These are phyloP conservation scores for Vickermania ingenoplastis DNA, from an alignment of 208 protist species.

Conservation along the genomic window DNA sequence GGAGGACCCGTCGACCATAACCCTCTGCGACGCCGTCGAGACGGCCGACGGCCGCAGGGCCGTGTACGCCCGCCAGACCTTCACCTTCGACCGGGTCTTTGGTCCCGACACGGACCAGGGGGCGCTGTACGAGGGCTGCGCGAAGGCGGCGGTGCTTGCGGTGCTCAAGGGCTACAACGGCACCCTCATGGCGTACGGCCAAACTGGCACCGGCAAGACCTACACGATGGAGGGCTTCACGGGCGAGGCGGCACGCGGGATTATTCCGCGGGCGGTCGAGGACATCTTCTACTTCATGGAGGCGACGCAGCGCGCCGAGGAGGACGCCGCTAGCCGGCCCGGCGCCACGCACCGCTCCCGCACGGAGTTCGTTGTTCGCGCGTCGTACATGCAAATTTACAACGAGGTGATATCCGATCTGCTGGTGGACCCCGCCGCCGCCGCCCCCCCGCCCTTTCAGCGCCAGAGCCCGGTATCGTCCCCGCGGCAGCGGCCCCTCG, in stretches of 20 bases:
- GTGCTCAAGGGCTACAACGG: conserved; percentile 80
- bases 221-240: conserved; percentile 88
- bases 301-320: not conserved
- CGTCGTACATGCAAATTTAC: conserved; percentile 87
- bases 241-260: conserved; percentile 67
- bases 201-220: conserved; percentile 81
- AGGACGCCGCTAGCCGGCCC: not conserved
- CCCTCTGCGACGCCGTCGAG: conserved; percentile 67
- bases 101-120: conserved; percentile 33
- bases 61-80: conserved; percentile 66
- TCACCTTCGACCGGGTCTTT: conserved; percentile 70
- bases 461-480: not conserved
- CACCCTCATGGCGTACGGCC: conserved; percentile 82
- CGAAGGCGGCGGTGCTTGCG: conserved; percentile 55
- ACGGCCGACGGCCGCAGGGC: conserved; percentile 22
- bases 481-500: conserved; percentile 11
- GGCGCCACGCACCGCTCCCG: conserved; percentile 3
- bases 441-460: not conserved
- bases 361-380: conserved; percentile 42
- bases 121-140: conserved; percentile 67
- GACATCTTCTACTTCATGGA: conserved; percentile 46
- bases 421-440: conserved; percentile 20
- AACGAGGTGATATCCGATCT: conserved; percentile 85
- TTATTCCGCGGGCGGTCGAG: conserved; percentile 60
- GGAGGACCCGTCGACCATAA: conserved; percentile 40